Percentiles rank a stretch among this genome's conserved stretches.
Evolutionary conservation across 495 filamentous ascomycete species (phyloP).

Genomic region (Penicillium antarcticum): DNA sequence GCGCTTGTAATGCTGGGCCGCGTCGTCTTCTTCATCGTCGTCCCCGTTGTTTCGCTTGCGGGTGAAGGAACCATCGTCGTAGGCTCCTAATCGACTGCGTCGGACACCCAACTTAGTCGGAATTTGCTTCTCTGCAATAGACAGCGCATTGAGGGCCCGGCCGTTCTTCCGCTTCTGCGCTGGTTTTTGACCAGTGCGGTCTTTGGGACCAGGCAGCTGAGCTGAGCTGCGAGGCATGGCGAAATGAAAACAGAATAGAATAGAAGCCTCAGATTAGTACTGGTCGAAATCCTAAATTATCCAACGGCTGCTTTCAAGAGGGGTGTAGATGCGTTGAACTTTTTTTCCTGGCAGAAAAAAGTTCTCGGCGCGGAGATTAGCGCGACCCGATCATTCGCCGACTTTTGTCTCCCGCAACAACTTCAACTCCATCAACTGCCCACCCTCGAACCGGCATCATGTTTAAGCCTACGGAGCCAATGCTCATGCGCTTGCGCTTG

Average conservation of each 20-base stretch:
- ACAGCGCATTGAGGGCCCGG: constrained; percentile 75
- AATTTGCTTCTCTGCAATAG: constrained; percentile 69
- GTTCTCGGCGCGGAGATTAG: constrained; percentile 41
- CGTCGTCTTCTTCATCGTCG: constrained; percentile 50
- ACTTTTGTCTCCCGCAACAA: constrained; percentile 7
- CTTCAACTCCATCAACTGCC: neutral
- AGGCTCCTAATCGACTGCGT: constrained; percentile 56
- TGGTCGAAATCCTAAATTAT: constrained; percentile 6
- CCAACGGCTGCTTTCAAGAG: constrained; percentile 12
- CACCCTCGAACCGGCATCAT: constrained; percentile 27
- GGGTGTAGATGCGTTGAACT: constrained; percentile 21
- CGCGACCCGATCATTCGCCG: constrained; percentile 26
- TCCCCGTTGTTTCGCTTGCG: constrained; percentile 41
- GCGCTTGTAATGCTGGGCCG: constrained; percentile 45
- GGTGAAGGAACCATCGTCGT: constrained; percentile 42
- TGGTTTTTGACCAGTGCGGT: constrained; percentile 47
- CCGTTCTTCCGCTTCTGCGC: constrained; percentile 47
- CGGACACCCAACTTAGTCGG: constrained; percentile 49
- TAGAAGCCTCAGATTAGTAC: constrained; percentile 6
- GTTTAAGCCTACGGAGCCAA: constrained; percentile 67
- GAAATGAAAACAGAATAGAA: constrained; percentile 2
- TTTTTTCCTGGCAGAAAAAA: constrained; percentile 35
- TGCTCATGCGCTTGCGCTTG: constrained; percentile 66
- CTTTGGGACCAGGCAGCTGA: constrained; percentile 37
- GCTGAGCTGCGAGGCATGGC: constrained; percentile 70